Evolutionary conservation across 257 asterid species (phyloP).

Genomic region (Thymus mandschuricus): DNA sequence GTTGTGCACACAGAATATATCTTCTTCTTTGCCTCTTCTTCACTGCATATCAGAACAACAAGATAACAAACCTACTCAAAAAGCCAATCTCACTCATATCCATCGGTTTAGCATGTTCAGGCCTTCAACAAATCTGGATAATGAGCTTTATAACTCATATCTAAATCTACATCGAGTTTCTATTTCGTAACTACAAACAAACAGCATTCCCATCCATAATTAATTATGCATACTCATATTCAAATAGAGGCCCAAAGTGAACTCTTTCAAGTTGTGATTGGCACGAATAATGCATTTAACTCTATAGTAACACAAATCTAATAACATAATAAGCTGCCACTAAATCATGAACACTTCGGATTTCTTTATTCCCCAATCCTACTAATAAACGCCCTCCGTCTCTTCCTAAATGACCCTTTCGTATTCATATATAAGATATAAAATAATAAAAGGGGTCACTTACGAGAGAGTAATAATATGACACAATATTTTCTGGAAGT

Average conservation of each 20-base stretch:
- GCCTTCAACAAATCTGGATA: slow-evolving; percentile 7
- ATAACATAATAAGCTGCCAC: slow-evolving; percentile 22
- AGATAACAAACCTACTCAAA: slow-evolving; percentile 12
- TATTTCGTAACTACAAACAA: background rate
- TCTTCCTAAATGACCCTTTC: no score
- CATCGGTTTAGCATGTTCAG: background rate
- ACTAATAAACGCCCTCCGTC: no score
- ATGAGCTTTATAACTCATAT: background rate
- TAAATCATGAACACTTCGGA: background rate
- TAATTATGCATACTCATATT: background rate
- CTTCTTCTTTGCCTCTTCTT: slow-evolving; percentile 95
- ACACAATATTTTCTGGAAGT: background rate
- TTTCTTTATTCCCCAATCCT: background rate
- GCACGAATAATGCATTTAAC: slow-evolving; percentile 1
- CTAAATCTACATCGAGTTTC: slow-evolving; percentile 8
- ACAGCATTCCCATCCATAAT: slow-evolving; percentile 3
- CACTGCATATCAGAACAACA: slow-evolving; percentile 59
- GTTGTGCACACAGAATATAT: slow-evolving; percentile 86
- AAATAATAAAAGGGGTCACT: no score
- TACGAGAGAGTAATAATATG: no score
- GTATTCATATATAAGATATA: no score
- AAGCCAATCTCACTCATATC: background rate
- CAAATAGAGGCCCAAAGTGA: background rate
- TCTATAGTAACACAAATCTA: background rate
- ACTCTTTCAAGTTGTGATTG: background rate